Evolutionary conservation across 2,329 filamentous ascomycete genomes (phyloP), one percentile per base, ranked within the genome.

Genomic region (Colletotrichum sansevieriae): DNA sequence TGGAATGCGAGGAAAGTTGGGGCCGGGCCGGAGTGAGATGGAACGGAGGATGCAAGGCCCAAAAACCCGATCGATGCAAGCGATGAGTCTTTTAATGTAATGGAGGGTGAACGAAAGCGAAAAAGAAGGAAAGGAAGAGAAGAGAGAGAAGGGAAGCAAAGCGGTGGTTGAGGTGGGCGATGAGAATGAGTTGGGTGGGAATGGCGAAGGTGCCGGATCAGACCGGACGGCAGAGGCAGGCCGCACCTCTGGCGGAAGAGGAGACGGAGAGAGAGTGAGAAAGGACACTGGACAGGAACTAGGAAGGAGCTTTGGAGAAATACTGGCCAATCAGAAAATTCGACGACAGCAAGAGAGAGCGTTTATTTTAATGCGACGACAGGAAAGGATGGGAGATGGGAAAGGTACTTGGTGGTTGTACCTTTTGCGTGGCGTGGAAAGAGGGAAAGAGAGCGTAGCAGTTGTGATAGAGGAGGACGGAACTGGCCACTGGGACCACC

Each of bases 151-250:
- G 51, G 52, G 58, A 55, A 65, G 57, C 70, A 55, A 56, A 63
- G 56, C 43, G 64, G 58, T 35, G 62, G 59, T 71, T 66, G 67
- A 67, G 70, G 70, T 70, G 67, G 70, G 66, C 70, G 70, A 70
- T 70, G 70, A 71, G 70, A 51, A 67, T 62, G 57, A 63, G 59
- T 65, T 70, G 65, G 70, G 70, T 68, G 65, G 65, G 65, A 65
- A 54, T 52, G 55, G 61, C 33, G 59, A 39, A 59, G 51, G 67
- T 47, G 63, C 66, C 54, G 68, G 55, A 70, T 70, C 70, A 71
- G 58, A 68, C 51, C 29, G 51, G 8, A 11, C 15, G 18, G 39
- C 59, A 43, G 22, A 13, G 33, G 15, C 37, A 55, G 55, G n/a
- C 22, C 20, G 13, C n/a, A 55, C 13, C 25, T 39, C 22, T 15